phyloP scores from a whole-genome alignment of 345 rosid species.

The Boechera stricta region DNA sequence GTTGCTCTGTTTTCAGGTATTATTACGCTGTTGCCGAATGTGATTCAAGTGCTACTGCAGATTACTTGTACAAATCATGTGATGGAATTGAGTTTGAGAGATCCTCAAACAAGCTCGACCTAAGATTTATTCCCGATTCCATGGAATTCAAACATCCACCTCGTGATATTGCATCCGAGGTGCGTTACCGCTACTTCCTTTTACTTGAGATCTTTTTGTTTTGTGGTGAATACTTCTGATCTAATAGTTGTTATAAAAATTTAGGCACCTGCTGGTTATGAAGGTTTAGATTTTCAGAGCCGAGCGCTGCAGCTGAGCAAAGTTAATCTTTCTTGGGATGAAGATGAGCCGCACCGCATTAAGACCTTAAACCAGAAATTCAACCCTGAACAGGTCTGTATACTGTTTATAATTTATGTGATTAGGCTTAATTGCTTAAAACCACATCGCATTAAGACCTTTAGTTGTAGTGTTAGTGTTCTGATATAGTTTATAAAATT shows the following conservation, averaged over 20 bases:
- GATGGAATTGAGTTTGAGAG: conserved; percentile 93
- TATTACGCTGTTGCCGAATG: conserved; percentile 88
- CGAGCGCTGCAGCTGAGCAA: conserved; percentile 86
- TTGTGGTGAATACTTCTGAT: background rate
- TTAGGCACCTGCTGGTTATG: conserved; percentile 76
- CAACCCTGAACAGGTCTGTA: conserved; percentile 77
- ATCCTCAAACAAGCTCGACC: conserved; percentile 89
- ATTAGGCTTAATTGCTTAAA: conserved; percentile 8
- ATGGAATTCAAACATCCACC: conserved; percentile 92
- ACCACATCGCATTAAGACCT: background rate
- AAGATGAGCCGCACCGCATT: conserved; percentile 87
- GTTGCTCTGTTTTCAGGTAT: conserved; percentile 55
- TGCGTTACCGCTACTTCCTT: conserved; percentile 39
- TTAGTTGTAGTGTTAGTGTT: conserved; percentile 24
- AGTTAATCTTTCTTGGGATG: conserved; percentile 88
- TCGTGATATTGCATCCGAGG: conserved; percentile 88
- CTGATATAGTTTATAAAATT: conserved; percentile 39
- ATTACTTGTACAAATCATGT: conserved; percentile 75
- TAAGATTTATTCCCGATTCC: conserved; percentile 90
- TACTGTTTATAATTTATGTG: background rate
- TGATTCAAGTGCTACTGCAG: conserved; percentile 84
- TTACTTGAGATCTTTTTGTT: conserved; percentile 11
- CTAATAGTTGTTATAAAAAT: conserved; percentile 3
- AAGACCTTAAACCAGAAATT: conserved; percentile 79
- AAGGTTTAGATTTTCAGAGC: conserved; percentile 76